Conservation (phyloP, 1,284 basidiomycete genomes). For the Austroboletus rostrupii region DNA sequence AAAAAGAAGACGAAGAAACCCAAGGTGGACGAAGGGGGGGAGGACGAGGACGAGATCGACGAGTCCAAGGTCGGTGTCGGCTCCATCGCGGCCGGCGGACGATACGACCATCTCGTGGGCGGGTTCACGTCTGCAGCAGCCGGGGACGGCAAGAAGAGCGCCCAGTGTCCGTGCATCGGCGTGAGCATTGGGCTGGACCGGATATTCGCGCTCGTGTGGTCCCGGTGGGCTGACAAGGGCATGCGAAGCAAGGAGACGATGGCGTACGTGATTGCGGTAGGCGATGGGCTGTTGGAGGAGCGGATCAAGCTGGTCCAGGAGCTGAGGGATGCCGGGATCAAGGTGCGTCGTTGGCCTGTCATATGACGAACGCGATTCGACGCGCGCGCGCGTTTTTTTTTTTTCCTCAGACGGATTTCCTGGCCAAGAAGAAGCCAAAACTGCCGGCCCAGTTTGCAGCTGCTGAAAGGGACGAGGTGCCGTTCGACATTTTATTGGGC, state of each 20-base stretch:
- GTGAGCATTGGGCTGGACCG: constrained; percentile 93
- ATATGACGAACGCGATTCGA: no score
- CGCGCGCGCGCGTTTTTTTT: not conserved
- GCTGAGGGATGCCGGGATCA: constrained; percentile 86
- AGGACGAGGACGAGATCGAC: constrained; percentile 85
- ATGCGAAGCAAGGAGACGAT: constrained; percentile 89
- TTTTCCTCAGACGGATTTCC: constrained; percentile 74
- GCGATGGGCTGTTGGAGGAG: constrained; percentile 86
- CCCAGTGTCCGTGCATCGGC: constrained; percentile 86
- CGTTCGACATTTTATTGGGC: constrained; percentile 89
- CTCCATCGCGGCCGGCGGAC: constrained; percentile 94
- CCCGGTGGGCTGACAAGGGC: constrained; percentile 74
- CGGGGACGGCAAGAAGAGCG: constrained; percentile 63
- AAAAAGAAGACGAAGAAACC: constrained; percentile 56
- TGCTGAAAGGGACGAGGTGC: constrained; percentile 89
- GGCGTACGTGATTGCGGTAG: constrained; percentile 91
- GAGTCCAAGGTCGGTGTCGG: constrained; percentile 94
- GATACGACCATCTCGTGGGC: constrained; percentile 96
- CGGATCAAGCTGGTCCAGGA: constrained; percentile 81
- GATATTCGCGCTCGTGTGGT: constrained; percentile 93
- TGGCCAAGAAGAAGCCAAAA: constrained; percentile 93
- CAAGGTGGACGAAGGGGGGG: constrained; percentile 34
- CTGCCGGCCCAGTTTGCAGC: constrained; percentile 82
- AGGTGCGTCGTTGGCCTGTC: constrained; percentile 44
- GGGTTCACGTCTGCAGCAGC: constrained; percentile 85